phyloP scores from a whole-genome alignment of 768 basidiomycete species.

The Mycena albidolilacea region DNA sequence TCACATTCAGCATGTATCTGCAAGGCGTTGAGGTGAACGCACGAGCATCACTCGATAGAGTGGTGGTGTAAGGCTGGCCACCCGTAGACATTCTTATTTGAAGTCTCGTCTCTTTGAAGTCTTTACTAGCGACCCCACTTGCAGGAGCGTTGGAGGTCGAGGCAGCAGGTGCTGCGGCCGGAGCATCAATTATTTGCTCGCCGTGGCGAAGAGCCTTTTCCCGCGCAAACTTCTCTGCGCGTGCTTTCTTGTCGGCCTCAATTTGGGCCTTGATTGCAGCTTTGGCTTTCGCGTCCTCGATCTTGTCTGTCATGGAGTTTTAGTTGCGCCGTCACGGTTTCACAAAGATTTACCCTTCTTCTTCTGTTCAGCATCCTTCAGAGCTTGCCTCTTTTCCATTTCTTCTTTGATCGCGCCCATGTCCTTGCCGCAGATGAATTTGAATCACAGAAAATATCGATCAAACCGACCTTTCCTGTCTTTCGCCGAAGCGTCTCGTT shows the following conservation, averaged over 20 bases:
- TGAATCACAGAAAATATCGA: background rate
- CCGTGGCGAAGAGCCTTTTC: slow-evolving; percentile 96
- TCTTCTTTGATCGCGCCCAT: slow-evolving; percentile 81
- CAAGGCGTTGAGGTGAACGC: slow-evolving; percentile 47
- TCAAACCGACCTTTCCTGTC: slow-evolving; percentile 75
- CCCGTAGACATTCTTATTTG: slow-evolving; percentile 92
- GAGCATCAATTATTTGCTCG: slow-evolving; percentile 55
- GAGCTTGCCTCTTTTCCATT: slow-evolving; percentile 80
- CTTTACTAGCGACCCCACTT: slow-evolving; percentile 70
- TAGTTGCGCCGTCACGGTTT: background rate
- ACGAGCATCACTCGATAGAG: slow-evolving; percentile 86
- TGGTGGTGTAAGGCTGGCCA: slow-evolving; percentile 85
- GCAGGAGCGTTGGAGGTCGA: slow-evolving; percentile 54
- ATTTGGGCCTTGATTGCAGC: slow-evolving; percentile 95
- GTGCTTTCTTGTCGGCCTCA: slow-evolving; percentile 91
- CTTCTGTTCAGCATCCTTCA: slow-evolving; percentile 88
- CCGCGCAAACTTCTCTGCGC: slow-evolving; percentile 89
- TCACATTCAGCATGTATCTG: slow-evolving; percentile 16
- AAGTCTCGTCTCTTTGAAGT: slow-evolving; percentile 89
- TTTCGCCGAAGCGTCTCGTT: slow-evolving; percentile 90
- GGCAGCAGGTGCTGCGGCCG: slow-evolving; percentile 50
- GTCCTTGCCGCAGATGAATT: slow-evolving; percentile 64
- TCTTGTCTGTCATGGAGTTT: slow-evolving; percentile 75
- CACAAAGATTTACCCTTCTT: slow-evolving; percentile 71
- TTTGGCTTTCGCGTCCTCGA: slow-evolving; percentile 88